phyloP scores from a whole-genome alignment of 129 eudicot genomes.

The Chrysanthemum makinoi region DNA sequence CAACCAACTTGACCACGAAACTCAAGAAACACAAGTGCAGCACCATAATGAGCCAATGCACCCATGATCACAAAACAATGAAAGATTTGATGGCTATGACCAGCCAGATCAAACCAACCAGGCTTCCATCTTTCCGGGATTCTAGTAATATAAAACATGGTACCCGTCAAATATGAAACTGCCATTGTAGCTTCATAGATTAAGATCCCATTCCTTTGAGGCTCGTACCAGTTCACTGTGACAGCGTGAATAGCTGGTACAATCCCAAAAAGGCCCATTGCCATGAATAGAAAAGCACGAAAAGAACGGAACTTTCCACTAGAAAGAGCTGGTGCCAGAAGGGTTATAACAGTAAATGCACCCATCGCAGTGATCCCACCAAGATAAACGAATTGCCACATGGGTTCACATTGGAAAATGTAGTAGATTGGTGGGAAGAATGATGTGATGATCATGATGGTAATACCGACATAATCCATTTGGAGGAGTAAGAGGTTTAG shows the following conservation, averaged over 20 bases:
- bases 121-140: slow-evolving; percentile 92
- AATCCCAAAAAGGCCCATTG: slow-evolving; percentile 84
- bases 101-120: slow-evolving; percentile 90
- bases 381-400: slow-evolving; percentile 79
- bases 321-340: slow-evolving; percentile 71
- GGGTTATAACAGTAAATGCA: slow-evolving; percentile 51
- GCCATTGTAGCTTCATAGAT: slow-evolving; percentile 79
- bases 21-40: slow-evolving; percentile 65
- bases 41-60: slow-evolving; percentile 94
- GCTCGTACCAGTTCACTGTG: slow-evolving; percentile 67
- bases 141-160: slow-evolving; percentile 68
- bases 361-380: slow-evolving; percentile 73
- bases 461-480: slow-evolving; percentile 76
- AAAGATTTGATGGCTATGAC: slow-evolving; percentile 95
- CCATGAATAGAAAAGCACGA: slow-evolving; percentile 72
- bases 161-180: slow-evolving; percentile 67
- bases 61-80: slow-evolving; percentile 89
- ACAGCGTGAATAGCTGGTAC: slow-evolving; percentile 79
- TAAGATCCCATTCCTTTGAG: slow-evolving; percentile 61
- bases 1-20: slow-evolving; percentile 56
- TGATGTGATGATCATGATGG: slow-evolving; percentile 89
- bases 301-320: slow-evolving; percentile 63
- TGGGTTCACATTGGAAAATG: slow-evolving; percentile 81
- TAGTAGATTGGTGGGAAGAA: slow-evolving; percentile 95
- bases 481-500: slow-evolving; percentile 51